Base-by-base conservation (phyloP, 2,329 filamentous ascomycete species). In the Sordariomycetes sp. region DNA sequence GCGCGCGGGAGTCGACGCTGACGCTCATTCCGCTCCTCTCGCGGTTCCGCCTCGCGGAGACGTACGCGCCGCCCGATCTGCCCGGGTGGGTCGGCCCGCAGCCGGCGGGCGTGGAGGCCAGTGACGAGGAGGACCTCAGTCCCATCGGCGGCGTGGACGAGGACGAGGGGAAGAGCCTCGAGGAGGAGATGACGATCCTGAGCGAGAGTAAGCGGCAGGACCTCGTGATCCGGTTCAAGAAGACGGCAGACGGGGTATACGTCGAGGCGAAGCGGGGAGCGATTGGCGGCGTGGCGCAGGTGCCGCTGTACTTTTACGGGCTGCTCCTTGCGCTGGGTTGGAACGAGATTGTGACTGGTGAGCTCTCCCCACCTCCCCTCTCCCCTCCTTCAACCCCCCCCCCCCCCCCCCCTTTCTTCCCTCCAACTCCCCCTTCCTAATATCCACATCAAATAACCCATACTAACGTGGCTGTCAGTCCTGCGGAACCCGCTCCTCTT, bases 181-280 rank as follows among this genome's bases (percentile, higher is more conserved):
- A 96, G 66, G 94, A 97, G 68, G 94, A 99, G 72, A 96, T 95
- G 84, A 94, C 89, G 0, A 82, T 97, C n/a, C 78, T 99, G 53
- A 87, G 86, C 65, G 92, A 97, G 71, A 80, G 84, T 62, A 96
- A 96, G 74, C 82, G 89, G 60, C 89, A 95, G 67, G 91, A 99
- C 68, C 80, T 99, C 32, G 89, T 90, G 10, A 87, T 95, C 15
- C 82, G 94, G 57, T 99, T 99, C 80, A 97, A 96, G 79, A 97
- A 97, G 79, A 94, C 90, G 39, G 94, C 94, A 1, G 94, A 99
- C 68, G 94, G 91, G 8, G 92, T 99, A 3, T 99, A 96, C 65
- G 91, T 99, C 50, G 94, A 99, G 74, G 94, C 94, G 54, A 99
- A 99, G 79, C 84, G 94, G 59, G 91, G 92, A 68, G 94, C 94